phyloP scores from a whole-genome alignment of 345 rosid species.

The Fremontodendron californicum region DNA sequence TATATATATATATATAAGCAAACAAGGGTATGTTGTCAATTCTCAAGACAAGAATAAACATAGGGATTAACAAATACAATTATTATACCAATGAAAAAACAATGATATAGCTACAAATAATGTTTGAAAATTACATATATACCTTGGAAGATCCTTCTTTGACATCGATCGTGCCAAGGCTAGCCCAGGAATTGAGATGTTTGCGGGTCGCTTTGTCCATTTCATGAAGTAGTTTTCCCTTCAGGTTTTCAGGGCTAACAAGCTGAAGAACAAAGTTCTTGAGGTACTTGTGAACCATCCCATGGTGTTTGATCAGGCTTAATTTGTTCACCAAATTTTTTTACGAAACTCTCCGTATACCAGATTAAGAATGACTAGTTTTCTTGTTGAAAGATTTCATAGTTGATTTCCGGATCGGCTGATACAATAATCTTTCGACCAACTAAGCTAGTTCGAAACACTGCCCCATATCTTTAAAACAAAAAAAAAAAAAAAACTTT shows the following conservation, averaged over 20 bases:
- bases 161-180: conserved; percentile 21
- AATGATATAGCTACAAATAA: too few species aligned
- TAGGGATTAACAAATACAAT: background rate
- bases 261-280: conserved; percentile 30
- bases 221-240: conserved; percentile 14
- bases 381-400: conserved; percentile 39
- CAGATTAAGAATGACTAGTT: conserved; percentile 30
- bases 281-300: conserved; percentile 33
- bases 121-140: background rate
- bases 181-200: conserved; percentile 26
- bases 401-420: conserved; percentile 36
- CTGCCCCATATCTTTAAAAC: conserved; percentile 28
- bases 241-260: conserved; percentile 32
- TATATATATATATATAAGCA: background rate
- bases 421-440: conserved; percentile 34
- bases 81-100: background rate
- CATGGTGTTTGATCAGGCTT: conserved; percentile 21
- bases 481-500: background rate
- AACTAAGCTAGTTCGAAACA: conserved; percentile 39
- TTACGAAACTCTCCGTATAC: conserved; percentile 29
- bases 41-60: background rate
- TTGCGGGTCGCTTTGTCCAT: conserved; percentile 20
- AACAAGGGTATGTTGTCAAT: background rate
- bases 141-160: conserved; percentile 28
- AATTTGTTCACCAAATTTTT: conserved; percentile 34